These are phyloP conservation scores for Monosporascus sp. DNA, from an alignment of 2,329 filamentous ascomycete genomes.

Conservation along the genomic window DNA sequence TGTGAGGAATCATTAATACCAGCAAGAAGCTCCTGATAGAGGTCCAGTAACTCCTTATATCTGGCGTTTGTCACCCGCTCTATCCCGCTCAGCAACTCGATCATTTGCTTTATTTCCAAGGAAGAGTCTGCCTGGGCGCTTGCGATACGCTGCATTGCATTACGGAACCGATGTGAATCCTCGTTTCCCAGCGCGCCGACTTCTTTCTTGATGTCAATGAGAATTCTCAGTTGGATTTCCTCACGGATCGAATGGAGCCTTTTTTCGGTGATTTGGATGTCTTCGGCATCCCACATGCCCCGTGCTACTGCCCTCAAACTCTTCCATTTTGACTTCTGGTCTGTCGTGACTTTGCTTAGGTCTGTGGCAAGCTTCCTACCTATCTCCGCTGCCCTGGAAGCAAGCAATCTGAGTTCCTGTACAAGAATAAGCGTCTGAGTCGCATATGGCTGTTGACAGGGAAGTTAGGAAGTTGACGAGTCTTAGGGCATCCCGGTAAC, in stretches of 20 bases:
- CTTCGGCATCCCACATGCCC: slow-evolving; percentile 12
- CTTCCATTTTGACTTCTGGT: slow-evolving; percentile 13
- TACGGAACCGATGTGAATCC: slow-evolving; percentile 3
- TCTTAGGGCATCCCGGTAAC: background rate
- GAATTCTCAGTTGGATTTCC: slow-evolving; percentile 12
- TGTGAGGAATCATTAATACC: slow-evolving; percentile 1
- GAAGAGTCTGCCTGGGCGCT: slow-evolving; percentile 4
- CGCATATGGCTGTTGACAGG: background rate
- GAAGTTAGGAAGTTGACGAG: background rate
- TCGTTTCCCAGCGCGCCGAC: slow-evolving; percentile 5
- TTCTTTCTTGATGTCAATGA: slow-evolving; percentile 8
- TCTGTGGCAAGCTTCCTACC: slow-evolving; percentile 10
- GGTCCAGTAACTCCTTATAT: slow-evolving; percentile 4
- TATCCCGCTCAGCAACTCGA: slow-evolving; percentile 8
- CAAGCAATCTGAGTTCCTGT: slow-evolving; percentile 11
- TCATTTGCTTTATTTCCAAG: slow-evolving; percentile 7
- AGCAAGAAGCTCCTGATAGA: slow-evolving; percentile 4
- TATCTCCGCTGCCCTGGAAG: slow-evolving; percentile 10
- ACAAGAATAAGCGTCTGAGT: background rate
- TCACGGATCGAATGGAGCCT: slow-evolving; percentile 11
- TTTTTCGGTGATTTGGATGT: slow-evolving; percentile 13
- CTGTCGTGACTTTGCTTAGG: slow-evolving; percentile 4
- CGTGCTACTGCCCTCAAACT: slow-evolving; percentile 7
- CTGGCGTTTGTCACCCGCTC: slow-evolving; percentile 2
- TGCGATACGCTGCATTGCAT: slow-evolving; percentile 6